Percentiles rank a stretch among this genome's conserved stretches.
phyloP scores from a whole-genome alignment of 352 stramenopile species.

The Phytopythium mirpurense region DNA sequence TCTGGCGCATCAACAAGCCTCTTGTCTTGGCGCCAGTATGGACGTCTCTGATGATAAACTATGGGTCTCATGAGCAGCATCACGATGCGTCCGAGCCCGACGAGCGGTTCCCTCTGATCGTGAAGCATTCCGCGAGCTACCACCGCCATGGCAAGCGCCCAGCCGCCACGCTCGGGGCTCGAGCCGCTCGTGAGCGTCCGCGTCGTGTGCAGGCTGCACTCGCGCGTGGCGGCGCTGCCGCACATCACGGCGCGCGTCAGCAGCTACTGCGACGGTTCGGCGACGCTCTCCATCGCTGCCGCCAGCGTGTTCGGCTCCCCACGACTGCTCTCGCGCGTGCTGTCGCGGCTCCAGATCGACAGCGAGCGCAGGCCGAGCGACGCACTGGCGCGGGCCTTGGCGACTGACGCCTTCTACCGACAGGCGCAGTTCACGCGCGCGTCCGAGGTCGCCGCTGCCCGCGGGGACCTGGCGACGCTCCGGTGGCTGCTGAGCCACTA shows the following conservation, averaged over 20 bases:
- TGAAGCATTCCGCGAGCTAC: background rate
- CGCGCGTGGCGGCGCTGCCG: constrained; percentile 8
- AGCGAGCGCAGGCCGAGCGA: background rate
- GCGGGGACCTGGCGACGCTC: constrained; percentile 1
- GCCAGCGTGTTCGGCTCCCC: constrained; percentile 14
- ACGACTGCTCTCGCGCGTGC: constrained; percentile 8
- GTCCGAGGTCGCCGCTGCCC: background rate
- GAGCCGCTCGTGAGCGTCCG: constrained; percentile 10
- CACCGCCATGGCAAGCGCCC: background rate
- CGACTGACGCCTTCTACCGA: constrained; percentile 5
- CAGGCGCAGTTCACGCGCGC: constrained; percentile 10
- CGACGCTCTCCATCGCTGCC: constrained; percentile 11
- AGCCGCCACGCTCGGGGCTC: background rate
- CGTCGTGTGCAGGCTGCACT: constrained; percentile 12
- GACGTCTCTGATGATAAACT: background rate
- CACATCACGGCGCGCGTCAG: constrained; percentile 13
- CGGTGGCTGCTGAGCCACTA: constrained; percentile 7
- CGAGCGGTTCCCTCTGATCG: background rate
- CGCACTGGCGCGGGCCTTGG: background rate
- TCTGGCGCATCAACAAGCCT: background rate
- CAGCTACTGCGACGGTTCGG: constrained; percentile 9
- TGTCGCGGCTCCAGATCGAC: background rate
- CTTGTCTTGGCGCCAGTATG: background rate
- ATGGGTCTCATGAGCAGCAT: background rate
- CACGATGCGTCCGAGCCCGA: background rate